These are phyloP conservation scores for Cryphonectria radicalis DNA, from an alignment of 2,329 filamentous ascomycete genomes.

Conservation along the genomic window DNA sequence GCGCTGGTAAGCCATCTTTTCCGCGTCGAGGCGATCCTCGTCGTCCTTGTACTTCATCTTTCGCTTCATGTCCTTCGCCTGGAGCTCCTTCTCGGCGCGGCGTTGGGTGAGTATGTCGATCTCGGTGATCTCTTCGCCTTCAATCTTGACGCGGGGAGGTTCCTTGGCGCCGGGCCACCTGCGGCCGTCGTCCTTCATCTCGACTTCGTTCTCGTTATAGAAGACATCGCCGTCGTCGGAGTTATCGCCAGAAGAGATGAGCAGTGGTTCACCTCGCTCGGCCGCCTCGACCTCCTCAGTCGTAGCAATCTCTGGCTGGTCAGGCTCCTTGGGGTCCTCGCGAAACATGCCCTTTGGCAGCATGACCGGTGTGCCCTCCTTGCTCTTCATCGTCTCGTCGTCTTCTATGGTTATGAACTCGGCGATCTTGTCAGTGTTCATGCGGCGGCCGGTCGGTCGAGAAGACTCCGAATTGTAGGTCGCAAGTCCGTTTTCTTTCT, in stretches of 20 bases:
- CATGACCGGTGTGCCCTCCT: constrained; percentile 24
- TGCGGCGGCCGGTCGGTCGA: constrained; percentile 27
- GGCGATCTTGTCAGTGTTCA: constrained; percentile 29
- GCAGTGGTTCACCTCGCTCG: constrained; percentile 52
- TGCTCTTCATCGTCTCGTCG: constrained; percentile 21
- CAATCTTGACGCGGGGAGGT: constrained; percentile 43
- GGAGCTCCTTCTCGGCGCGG: constrained; percentile 17
- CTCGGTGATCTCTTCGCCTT: constrained; percentile 48
- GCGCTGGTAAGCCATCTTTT: constrained; percentile 40
- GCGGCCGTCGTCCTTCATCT: constrained; percentile 40
- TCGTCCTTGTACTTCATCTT: constrained; percentile 33
- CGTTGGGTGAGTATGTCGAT: constrained; percentile 45
- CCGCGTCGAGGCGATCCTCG: constrained; percentile 39
- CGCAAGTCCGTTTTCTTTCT: constrained; percentile 19
- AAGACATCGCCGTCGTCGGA: constrained; percentile 39
- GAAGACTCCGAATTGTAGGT: constrained; percentile 22
- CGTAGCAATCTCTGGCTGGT: constrained; percentile 57
- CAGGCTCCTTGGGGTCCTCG: constrained; percentile 54
- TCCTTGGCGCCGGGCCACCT: constrained; percentile 50
- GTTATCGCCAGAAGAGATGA: constrained; percentile 40
- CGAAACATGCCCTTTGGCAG: constrained; percentile 62
- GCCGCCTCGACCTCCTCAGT: constrained; percentile 62
- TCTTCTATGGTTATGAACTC: constrained; percentile 27
- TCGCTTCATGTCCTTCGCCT: constrained; percentile 32
- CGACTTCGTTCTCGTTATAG: constrained; percentile 27